Evolutionary conservation across 768 basidiomycete species (phyloP).

Genomic region (Mycena sanguinolenta): DNA sequence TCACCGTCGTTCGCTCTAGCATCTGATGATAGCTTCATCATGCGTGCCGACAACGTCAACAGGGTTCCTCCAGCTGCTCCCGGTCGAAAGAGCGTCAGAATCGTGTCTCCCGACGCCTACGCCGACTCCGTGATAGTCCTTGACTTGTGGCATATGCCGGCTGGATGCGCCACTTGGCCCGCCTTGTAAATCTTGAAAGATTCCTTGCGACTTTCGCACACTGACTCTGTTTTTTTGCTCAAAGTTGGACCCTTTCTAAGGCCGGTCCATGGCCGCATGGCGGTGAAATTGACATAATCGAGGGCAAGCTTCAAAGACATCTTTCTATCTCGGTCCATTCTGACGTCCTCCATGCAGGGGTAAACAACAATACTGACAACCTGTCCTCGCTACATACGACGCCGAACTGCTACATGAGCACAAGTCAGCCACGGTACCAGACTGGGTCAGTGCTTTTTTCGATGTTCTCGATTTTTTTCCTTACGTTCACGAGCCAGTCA

Average conservation of each 20-base stretch:
- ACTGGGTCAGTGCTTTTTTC: constrained; percentile 60
- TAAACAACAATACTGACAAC: constrained; percentile 61
- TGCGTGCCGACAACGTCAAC: constrained; percentile 65
- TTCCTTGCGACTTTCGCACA: neutral
- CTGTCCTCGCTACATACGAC: constrained; percentile 69
- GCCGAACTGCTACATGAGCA: constrained; percentile 60
- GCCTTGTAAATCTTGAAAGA: constrained; percentile 56
- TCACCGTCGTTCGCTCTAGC: constrained; percentile 42
- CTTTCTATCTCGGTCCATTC: neutral
- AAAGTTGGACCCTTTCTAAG: constrained; percentile 60
- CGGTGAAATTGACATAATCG: constrained; percentile 75
- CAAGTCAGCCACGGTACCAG: constrained; percentile 50
- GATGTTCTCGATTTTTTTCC: too few species aligned
- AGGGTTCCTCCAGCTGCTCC: constrained; percentile 52
- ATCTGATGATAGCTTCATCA: constrained; percentile 60
- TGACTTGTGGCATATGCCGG: constrained; percentile 71
- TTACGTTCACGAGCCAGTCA: constrained; percentile 46
- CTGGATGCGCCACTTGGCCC: constrained; percentile 73
- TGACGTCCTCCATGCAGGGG: constrained; percentile 48
- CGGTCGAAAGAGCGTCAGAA: constrained; percentile 72
- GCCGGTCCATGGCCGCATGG: constrained; percentile 69
- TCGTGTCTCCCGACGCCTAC: constrained; percentile 60
- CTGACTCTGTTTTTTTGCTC: neutral
- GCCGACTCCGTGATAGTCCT: constrained; percentile 63
- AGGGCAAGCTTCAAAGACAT: constrained; percentile 55